Conservation (phyloP, 2,329 filamentous ascomycete species). For the Venturia carpophila region DNA sequence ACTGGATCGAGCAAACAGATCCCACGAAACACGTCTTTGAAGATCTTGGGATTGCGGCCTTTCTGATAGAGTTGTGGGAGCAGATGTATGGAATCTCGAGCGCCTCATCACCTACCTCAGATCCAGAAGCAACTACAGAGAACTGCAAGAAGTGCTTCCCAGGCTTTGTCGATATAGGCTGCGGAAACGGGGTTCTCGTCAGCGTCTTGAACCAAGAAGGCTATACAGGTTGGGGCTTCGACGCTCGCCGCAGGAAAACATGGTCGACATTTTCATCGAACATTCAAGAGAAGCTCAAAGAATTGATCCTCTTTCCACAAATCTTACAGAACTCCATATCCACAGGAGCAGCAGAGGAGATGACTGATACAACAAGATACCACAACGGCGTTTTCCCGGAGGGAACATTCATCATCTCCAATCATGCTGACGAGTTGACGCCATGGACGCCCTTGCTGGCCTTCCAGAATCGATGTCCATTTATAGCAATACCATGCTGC, state of each 20-base stretch:
- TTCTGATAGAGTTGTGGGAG: slow-evolving; percentile 83
- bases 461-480: slow-evolving; percentile 64
- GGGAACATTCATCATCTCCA: slow-evolving; percentile 88
- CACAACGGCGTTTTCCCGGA: slow-evolving; percentile 59
- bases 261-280: slow-evolving; percentile 63
- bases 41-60: slow-evolving; percentile 82
- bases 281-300: slow-evolving; percentile 45
- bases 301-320: slow-evolving; percentile 54
- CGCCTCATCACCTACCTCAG: background rate
- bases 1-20: slow-evolving; percentile 82
- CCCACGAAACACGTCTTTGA: slow-evolving; percentile 92
- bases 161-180: slow-evolving; percentile 92
- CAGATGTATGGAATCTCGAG: slow-evolving; percentile 59
- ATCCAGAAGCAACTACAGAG: slow-evolving; percentile 9
- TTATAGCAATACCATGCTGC: slow-evolving; percentile 92
- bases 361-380: slow-evolving; percentile 26
- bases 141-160: slow-evolving; percentile 49
- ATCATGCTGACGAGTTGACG: slow-evolving; percentile 94
- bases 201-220: slow-evolving; percentile 75
- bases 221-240: slow-evolving; percentile 82
- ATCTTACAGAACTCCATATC: slow-evolving; percentile 25
- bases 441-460: slow-evolving; percentile 91
- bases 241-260: slow-evolving; percentile 76
- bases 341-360: background rate
- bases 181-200: slow-evolving; percentile 86